phyloP scores from a whole-genome alignment of 345 rosid genomes.

The Moricandia arvensis region DNA sequence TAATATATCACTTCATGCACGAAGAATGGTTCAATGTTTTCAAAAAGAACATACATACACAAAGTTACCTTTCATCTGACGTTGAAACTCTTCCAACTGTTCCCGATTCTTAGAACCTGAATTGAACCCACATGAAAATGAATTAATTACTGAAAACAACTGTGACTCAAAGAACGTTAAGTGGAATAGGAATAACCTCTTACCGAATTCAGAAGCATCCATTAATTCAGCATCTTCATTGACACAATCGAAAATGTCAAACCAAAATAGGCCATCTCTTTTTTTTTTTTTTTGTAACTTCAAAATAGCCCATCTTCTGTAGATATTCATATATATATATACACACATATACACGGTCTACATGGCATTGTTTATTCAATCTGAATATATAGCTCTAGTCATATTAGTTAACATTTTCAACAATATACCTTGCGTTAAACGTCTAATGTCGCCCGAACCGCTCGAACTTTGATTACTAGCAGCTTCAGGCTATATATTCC shows the following conservation, averaged over 20 bases:
- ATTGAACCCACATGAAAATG: too few species aligned
- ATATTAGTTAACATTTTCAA: too few species aligned
- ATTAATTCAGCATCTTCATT: neutral
- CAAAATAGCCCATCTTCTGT: too few species aligned
- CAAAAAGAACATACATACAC: neutral
- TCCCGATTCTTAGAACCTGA: neutral
- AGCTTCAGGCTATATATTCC: slow-evolving; percentile 2
- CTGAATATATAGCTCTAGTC: too few species aligned
- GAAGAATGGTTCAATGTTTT: neutral
- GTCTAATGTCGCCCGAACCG: neutral
- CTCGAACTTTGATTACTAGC: neutral
- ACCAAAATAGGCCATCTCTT: too few species aligned
- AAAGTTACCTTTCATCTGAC: neutral
- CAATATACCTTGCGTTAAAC: neutral
- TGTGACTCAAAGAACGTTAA: too few species aligned
- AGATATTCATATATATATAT: too few species aligned
- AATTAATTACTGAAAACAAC: neutral
- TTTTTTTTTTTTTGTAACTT: neutral
- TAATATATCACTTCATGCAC: neutral
- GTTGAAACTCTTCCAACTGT: neutral
- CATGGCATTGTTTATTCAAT: too few species aligned
- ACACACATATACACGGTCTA: too few species aligned
- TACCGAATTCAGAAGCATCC: neutral
- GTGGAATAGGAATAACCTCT: neutral
- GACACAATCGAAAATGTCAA: too few species aligned